A percentile compares a stretch with the other conserved stretches of the same genome.
Evolutionary conservation across 108 stramenopile species (phyloP).

Genomic region (Cylindrotheca fusiformis): DNA sequence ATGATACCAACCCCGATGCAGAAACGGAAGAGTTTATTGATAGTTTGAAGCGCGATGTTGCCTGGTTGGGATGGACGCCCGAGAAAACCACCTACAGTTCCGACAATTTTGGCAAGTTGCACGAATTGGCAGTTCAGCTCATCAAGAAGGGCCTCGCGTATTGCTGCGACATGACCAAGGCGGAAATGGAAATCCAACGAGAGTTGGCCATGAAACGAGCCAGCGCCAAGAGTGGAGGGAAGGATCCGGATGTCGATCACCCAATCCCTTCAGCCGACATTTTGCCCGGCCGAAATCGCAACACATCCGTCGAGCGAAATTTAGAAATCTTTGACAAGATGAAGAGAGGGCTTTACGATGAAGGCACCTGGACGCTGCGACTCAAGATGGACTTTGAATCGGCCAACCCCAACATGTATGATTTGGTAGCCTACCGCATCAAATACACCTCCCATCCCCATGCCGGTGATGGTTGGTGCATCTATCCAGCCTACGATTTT

Average conservation of each 20-base stretch:
- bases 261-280: conserved; percentile 68
- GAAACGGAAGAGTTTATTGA: conserved; percentile 97
- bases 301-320: conserved; percentile 88
- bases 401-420: conserved; percentile 95
- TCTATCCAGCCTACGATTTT: conserved; percentile 98
- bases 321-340: conserved; percentile 91
- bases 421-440: conserved; percentile 96
- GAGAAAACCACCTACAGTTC: conserved; percentile 90
- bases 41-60: conserved; percentile 63
- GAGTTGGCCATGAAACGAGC: conserved; percentile 85
- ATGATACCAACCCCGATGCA: conserved; percentile 99
- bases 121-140: conserved; percentile 88
- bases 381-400: conserved; percentile 97
- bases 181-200: conserved; percentile 91
- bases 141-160: conserved; percentile 93
- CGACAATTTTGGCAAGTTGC: conserved; percentile 90
- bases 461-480: conserved; percentile 96
- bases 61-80: conserved; percentile 96
- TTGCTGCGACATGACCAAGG: conserved; percentile 96
- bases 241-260: conserved; percentile 73
- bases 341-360: conserved; percentile 88
- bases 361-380: conserved; percentile 91
- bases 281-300: conserved; percentile 86
- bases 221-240: conserved; percentile 47
- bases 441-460: conserved; percentile 94